phyloP scores from a whole-genome alignment of 805 yeast species.

The Ogataea thermomethanolica region DNA sequence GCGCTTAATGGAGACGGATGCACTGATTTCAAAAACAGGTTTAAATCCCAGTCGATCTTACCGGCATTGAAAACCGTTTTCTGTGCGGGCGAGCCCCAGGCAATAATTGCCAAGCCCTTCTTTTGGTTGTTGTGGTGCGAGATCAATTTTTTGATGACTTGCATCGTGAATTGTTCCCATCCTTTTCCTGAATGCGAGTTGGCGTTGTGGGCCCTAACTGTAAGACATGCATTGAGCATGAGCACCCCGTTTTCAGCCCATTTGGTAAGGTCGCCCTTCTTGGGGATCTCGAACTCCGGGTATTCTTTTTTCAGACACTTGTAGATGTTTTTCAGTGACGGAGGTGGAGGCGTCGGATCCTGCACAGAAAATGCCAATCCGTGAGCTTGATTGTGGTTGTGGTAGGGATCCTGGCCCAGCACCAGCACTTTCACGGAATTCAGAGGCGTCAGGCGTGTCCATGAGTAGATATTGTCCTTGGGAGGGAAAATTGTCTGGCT shows the following conservation, averaged over 20 bases:
- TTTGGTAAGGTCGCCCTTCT: slow-evolving; percentile 62
- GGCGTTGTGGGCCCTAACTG: slow-evolving; percentile 91
- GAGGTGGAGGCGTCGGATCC: slow-evolving; percentile 82
- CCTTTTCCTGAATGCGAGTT: slow-evolving; percentile 88
- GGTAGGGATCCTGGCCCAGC: slow-evolving; percentile 96
- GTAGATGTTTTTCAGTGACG: slow-evolving; percentile 82
- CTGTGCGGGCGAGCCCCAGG: slow-evolving; percentile 50
- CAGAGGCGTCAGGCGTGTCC: slow-evolving; percentile 85
- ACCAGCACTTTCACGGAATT: slow-evolving; percentile 70
- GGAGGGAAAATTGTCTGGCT: slow-evolving; percentile 72
- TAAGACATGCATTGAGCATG: slow-evolving; percentile 79
- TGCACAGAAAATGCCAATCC: slow-evolving; percentile 92
- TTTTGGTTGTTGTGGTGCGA: slow-evolving; percentile 41
- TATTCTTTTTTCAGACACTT: slow-evolving; percentile 67
- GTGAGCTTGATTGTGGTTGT: slow-evolving; percentile 89
- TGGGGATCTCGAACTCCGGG: slow-evolving; percentile 63
- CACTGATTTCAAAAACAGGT: slow-evolving; percentile 63
- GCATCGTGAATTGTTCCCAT: slow-evolving; percentile 88
- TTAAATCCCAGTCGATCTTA: slow-evolving; percentile 30
- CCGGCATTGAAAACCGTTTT: slow-evolving; percentile 32
- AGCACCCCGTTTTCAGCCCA: slow-evolving; percentile 92
- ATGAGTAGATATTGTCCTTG: slow-evolving; percentile 71
- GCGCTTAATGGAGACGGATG: slow-evolving; percentile 98
- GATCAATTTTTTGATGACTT: slow-evolving; percentile 54
- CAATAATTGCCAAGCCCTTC: slow-evolving; percentile 66